Evolutionary conservation across 1,284 basidiomycete species (phyloP), one percentile per base, ranked within the genome.

Genomic region (Cryptococcus jaspeensis): DNA sequence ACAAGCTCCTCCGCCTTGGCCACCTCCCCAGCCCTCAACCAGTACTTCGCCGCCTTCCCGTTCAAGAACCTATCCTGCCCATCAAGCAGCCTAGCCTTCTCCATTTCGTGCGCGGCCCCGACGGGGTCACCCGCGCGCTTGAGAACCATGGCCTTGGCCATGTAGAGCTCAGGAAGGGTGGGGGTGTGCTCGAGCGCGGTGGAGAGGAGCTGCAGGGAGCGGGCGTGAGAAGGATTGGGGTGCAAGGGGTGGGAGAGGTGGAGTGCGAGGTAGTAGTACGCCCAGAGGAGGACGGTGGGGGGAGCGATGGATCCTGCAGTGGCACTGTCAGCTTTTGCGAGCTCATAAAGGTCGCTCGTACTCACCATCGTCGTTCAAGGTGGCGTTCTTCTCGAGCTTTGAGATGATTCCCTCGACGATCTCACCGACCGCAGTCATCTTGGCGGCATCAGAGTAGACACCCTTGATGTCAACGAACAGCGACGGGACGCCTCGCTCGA

Each of bases 61-160:
- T 99, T 99, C 67, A 99, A 78, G 80, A 93, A 98, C 38, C 96
- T 82, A 76, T 99, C 96, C 76, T 99, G 96, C 0, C 92, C 87
- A 73, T 99, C 96, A 41, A 99, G 79, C 22, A 84, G 73, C 47
- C 93, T 81, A 0, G 95, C 94, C 28, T 90, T 87, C 66, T 95
- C 88, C 79, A 95, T 84, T 43, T 84, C 82, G 28, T 81, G 77
- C 0, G 89, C 88, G 0, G 94, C 95, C 0, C 86, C 87, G 40
- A 83, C 76, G 1, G 83, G 80, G 65, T 97, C 92, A 0, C 95
- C 95, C 0, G 87, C 83, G 5, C 93, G 85, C 73, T 99, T 99
- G 48, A 96, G 80, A 23, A 92, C 84, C 5, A 91, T 86, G 0
- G 87, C 96, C 66, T 87, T 87, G 59, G 87, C 86, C 76, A 90